phyloP scores from a whole-genome alignment of 352 stramenopile genomes.

The Phytopythium vexans region DNA sequence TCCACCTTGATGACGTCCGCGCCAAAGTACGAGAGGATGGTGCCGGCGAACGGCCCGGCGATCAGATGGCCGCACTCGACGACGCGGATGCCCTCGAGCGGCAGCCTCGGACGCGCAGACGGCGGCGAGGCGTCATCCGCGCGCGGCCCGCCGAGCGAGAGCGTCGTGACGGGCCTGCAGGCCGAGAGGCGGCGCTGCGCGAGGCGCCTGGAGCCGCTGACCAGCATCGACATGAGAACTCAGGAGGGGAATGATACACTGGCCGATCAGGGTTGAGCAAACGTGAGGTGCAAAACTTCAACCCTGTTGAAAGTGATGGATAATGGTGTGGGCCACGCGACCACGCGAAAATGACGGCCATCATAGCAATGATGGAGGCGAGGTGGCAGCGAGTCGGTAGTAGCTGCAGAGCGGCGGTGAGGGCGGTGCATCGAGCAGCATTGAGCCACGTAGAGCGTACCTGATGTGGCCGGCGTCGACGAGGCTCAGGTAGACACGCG shows the following conservation, averaged over 20 bases:
- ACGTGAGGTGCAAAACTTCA: constrained; percentile 17
- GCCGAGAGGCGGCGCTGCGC: constrained; percentile 16
- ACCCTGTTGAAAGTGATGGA: constrained; percentile 11
- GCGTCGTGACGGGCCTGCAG: constrained; percentile 27
- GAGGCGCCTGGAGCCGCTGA: constrained; percentile 10
- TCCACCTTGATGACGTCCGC: constrained; percentile 91
- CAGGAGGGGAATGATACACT: background rate
- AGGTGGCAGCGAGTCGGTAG: constrained; percentile 26
- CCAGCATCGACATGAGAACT: background rate
- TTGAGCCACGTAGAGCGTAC: constrained; percentile 12
- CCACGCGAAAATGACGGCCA: constrained; percentile 3
- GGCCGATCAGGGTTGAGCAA: background rate
- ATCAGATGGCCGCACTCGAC: constrained; percentile 82
- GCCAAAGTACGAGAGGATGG: constrained; percentile 88
- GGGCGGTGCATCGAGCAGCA: too few relatives aligned
- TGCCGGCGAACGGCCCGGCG: constrained; percentile 74
- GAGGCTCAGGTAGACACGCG: constrained; percentile 42
- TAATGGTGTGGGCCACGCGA: constrained; percentile 4
- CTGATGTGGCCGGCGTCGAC: constrained; percentile 48
- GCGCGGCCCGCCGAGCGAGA: background rate
- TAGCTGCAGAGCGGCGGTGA: constrained; percentile 23
- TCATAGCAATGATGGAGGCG: constrained; percentile 19
- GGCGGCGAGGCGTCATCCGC: constrained; percentile 1
- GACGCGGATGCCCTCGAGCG: constrained; percentile 69
- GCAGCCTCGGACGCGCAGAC: constrained; percentile 17